Base-by-base conservation (phyloP, 257 asterid genomes). In the Salvia splendens region DNA sequence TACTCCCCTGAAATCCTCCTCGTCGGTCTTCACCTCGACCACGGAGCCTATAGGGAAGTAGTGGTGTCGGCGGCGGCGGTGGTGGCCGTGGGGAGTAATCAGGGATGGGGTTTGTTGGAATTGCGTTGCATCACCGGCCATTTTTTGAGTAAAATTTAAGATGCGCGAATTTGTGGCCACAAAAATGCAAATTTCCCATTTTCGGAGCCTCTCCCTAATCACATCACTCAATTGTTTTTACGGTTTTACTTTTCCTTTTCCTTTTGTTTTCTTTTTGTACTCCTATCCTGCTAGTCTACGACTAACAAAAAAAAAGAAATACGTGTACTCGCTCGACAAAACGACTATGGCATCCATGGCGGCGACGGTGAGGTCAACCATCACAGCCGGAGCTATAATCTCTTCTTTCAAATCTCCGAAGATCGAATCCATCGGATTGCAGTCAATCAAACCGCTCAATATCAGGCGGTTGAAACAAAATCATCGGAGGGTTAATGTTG, bases 21-120 rank as follows among this genome's bases (percentile, higher is more conserved):
- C 89, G 72, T 82, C 74, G 2, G 87, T 61, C 15, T 73, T 68
- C 8, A 86, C 90, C 64, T 89, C 95, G 0, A 89, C 82, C 1
- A 2, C 5, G 5, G 85, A 14, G 3, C 83, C 86, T 9, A 55
- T 8, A 12, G 73, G 51, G 46, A 80, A 74, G 35, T 5, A 33
- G 24, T 0, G 3, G 15, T 32, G 17, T 8, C 1, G 5, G 24
- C 45, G 36, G 61, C 17, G 36, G 74, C 64, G 43, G 11, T 55
- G 78, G 60, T 10, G 52, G 72, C 8, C 1, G 51, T 43, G 53
- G 28, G 67, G n/a, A 10, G 57, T 50, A 16, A n/a, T 77, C 24
- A 12, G 69, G 65, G 7, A 8, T 20, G 20, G 51, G 46, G 30
- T 72, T 32, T 58, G 30, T 24, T 24, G 30, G 30, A 24, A 71